Base-by-base conservation (phyloP, 306 rosid species). In the Casuarina glauca region DNA sequence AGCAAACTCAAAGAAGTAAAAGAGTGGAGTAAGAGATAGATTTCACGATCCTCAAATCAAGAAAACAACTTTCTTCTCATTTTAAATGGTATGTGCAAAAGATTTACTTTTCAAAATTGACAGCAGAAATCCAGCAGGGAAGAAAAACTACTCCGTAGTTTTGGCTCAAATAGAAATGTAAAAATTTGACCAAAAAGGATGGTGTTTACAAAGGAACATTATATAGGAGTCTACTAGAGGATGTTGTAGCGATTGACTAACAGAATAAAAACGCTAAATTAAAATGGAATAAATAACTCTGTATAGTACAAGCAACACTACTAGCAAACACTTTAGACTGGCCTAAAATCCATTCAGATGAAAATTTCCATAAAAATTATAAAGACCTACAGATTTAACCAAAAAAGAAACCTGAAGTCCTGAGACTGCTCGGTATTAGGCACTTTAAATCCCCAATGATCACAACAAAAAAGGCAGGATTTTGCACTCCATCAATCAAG, bases 401-500 rank as follows among this genome's bases (percentile, higher is more conserved):
- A 17, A 16, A 62, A 63, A 39, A 39, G 5, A 2, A 41, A 19
- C 70, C 20, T 2, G 17, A 64, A 64, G 41, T 48, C 70, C 6
- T 19, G 41, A 64, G 3, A 15, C 17, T 11, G 41, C 41, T 15
- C 26, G 39, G 73, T 64, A 39, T 52, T 19, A 67, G 67, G 48
- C 54, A 38, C 35, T 48, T 72, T 63, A 81, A 38, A 42, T n/a
- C 44, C 49, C 51, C 64, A 71, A 12, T 15, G 32, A 32, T 57
- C 9, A 53, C 26, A 9, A 17, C 1, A 36, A 72, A 52, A 17
- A 8, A 17, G 53, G 36, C 44, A 39, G 54, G 64, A 53, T 3
- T 72, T 38, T 49, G 68, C 79, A 74, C 55, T 78, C 75, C 67
- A 60, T 39, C 45, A 50, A 70, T 72, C 26, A 64, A 72, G 46